These are phyloP conservation scores for Blastobotrys serpentis DNA, from an alignment of 1,139 yeast genomes.

Conservation along the genomic window DNA sequence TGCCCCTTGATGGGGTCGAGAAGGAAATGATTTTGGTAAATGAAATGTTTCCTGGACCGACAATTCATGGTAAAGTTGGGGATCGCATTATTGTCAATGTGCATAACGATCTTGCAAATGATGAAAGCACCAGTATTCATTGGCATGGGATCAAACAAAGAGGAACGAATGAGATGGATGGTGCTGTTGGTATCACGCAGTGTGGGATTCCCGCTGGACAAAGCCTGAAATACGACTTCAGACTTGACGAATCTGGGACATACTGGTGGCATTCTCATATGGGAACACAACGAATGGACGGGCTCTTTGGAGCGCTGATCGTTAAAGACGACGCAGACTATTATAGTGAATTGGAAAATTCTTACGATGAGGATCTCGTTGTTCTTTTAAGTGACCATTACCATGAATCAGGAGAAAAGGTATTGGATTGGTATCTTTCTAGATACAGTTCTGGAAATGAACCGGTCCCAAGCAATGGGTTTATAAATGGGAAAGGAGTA, in stretches of 20 bases:
- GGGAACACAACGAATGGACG: constrained; percentile 76
- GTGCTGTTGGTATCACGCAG: constrained; percentile 77
- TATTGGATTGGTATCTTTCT: constrained; percentile 52
- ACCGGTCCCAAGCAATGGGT: constrained; percentile 69
- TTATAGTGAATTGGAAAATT: constrained; percentile 35
- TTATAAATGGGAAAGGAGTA: constrained; percentile 38
- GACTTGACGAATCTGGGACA: constrained; percentile 75
- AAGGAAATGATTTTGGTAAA: constrained; percentile 66
- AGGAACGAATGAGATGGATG: constrained; percentile 69
- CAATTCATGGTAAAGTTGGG: constrained; percentile 39
- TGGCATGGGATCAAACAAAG: constrained; percentile 83
- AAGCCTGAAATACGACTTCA: constrained; percentile 64
- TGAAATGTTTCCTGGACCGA: constrained; percentile 75
- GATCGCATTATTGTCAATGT: constrained; percentile 2
- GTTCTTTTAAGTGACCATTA: constrained; percentile 74
- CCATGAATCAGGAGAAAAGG: constrained; percentile 53
- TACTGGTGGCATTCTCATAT: constrained; percentile 90
- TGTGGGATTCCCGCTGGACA: constrained; percentile 76
- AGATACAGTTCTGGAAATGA: constrained; percentile 87
- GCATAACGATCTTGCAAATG: not conserved
- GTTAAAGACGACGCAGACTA: constrained; percentile 42
- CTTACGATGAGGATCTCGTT: constrained; percentile 66
- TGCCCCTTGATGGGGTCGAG: constrained; percentile 26
- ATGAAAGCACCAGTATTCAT: constrained; percentile 45
- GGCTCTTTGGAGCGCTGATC: constrained; percentile 74